Evolutionary conservation across 1,284 basidiomycete genomes (phyloP).

Genomic region (Vanrija sp.): DNA sequence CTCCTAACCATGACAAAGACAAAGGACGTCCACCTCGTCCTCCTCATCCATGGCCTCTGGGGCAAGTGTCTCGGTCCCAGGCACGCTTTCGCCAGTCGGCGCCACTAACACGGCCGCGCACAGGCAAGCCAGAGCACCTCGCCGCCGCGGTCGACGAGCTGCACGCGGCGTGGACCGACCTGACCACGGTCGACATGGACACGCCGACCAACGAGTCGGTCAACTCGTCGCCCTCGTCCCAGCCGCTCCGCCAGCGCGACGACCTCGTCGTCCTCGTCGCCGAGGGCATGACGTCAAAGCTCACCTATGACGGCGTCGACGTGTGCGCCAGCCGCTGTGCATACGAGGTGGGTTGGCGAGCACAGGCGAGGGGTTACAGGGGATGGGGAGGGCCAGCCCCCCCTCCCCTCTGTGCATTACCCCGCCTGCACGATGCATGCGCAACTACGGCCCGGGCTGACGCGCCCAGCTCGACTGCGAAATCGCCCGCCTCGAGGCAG

Average conservation of each 20-base stretch:
- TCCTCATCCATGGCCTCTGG: conserved; percentile 48
- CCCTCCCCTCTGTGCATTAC: background rate
- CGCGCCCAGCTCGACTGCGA: conserved; percentile 33
- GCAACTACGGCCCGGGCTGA: background rate
- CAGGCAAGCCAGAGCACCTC: conserved; percentile 41
- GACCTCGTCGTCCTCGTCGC: conserved; percentile 43
- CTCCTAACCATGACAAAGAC: too few species aligned
- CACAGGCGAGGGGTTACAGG: background rate
- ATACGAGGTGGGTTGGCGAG: conserved; percentile 30
- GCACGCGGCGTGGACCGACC: conserved; percentile 20
- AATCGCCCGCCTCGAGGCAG: conserved; percentile 27
- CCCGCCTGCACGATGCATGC: background rate
- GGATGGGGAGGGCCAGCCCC: background rate
- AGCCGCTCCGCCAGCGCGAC: conserved; percentile 1
- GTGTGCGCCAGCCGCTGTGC: conserved; percentile 45
- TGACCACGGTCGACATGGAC: background rate
- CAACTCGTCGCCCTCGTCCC: background rate
- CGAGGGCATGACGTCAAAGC: conserved; percentile 37
- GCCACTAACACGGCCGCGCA: background rate
- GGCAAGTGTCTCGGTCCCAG: conserved; percentile 21
- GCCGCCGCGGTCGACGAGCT: conserved; percentile 36
- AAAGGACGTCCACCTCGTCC: conserved; percentile 37
- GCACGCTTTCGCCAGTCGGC: background rate
- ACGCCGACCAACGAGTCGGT: background rate
- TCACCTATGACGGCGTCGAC: conserved; percentile 48